Evolutionary conservation across 1,139 yeast genomes (phyloP), one percentile per base, ranked within the genome.

Genomic region (Zhuliangozyma parablackwelliae): DNA sequence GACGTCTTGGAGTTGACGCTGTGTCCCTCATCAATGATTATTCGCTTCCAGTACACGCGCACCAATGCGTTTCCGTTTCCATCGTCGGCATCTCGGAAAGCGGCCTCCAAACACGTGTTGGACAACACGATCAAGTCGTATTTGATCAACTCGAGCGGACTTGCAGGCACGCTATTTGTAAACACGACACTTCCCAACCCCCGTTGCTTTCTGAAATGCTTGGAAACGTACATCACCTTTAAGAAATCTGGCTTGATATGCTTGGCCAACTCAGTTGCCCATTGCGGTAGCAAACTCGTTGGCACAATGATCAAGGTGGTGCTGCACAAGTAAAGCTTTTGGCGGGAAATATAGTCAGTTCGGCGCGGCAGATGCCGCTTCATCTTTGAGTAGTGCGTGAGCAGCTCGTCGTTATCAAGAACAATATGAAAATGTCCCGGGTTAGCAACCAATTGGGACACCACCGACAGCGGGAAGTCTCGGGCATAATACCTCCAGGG

Each of bases 21-120:
- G 52, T 82, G 89, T 0, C 89, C 89, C 54, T 82, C 89, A 51
- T 82, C 90, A n/a, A 82, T 75, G 12, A 82, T 78, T 24, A 82
- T 57, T 24, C 89, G 52, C 49, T 82, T 82, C 89, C 89, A 82
- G 45, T 73, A 77, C 0, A 82, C 55, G 9, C 53, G 49, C 25
- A 58, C 53, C 10, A 81, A 51, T 0, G 69, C 60, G 27, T 28
- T 35, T 2, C 59, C 54, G 2, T 48, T 48, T 8, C 42, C 37
- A 8, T 47, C 41, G 31, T 59, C 64, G 8, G 63, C 47, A 38
- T 71, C 73, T 25, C 53, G 51, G 16, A 16, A 16, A 16, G 16
- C 16, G 3, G 16, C 16, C 1, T 78, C 58, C 45, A 79, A 65
- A 10, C 69, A 56, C 0, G 77, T 63, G 12, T 63, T 57, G 0